These are phyloP conservation scores for Phialemonium atrogriseum DNA, from an alignment of 2,329 filamentous ascomycete species.

Conservation along the genomic window DNA sequence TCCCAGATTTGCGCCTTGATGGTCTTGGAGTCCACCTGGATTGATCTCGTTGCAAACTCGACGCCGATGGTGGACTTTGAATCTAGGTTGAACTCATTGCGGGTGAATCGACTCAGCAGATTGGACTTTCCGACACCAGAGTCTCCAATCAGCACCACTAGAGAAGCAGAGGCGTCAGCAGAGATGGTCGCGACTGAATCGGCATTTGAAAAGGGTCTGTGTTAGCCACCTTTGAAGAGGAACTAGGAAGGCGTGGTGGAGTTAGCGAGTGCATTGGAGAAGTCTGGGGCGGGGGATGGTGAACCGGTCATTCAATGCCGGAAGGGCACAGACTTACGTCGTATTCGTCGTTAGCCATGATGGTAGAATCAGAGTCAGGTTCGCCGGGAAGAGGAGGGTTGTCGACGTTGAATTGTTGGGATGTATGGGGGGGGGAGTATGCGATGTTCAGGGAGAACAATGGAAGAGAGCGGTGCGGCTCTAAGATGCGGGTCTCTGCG, in stretches of 20 bases:
- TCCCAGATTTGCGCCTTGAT: conserved; percentile 99
- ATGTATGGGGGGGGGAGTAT: conserved; percentile 7
- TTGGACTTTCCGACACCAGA: conserved; percentile 99
- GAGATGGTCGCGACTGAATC: conserved; percentile 7
- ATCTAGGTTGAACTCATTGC: conserved; percentile 99
- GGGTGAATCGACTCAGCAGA: conserved; percentile 97
- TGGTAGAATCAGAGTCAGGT: conserved; percentile 20
- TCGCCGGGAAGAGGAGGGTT: conserved; percentile 9
- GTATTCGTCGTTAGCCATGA: conserved; percentile 99
- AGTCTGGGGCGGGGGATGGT: conserved; percentile 15
- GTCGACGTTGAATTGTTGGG: conserved; percentile 16
- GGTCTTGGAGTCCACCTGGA: conserved; percentile 98
- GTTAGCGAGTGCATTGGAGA: conserved; percentile 19
- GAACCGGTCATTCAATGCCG: conserved; percentile 8
- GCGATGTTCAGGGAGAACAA: conserved; percentile 15
- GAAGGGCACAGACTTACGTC: conserved; percentile 60
- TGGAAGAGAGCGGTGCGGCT: conserved; percentile 18
- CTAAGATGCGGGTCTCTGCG: conserved; percentile 15
- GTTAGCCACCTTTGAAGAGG: conserved; percentile 83
- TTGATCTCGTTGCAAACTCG: conserved; percentile 96
- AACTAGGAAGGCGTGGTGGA: conserved; percentile 54
- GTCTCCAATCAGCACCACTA: conserved; percentile 98
- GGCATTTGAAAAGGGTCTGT: conserved; percentile 3
- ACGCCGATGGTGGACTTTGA: conserved; percentile 99
- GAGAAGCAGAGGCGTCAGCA: conserved; percentile 16